Base-by-base conservation (phyloP, 1,284 basidiomycete genomes). In the Limonomyces culmigenus region DNA sequence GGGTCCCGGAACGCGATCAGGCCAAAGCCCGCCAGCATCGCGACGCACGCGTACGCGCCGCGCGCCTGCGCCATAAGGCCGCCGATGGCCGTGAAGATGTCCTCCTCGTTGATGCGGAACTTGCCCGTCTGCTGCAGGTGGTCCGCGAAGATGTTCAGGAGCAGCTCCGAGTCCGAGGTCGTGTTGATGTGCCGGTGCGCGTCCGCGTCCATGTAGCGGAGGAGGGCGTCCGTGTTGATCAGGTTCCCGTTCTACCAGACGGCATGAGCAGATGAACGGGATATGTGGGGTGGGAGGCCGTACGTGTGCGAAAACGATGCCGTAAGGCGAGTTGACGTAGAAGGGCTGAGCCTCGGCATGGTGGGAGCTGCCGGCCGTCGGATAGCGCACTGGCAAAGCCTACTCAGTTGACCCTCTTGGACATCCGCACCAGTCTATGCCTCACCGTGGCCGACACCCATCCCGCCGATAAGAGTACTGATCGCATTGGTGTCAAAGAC, bases 141-240 rank as follows among this genome's bases (percentile, higher is more conserved):
- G 65, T 97, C 77, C 40, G 95, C 95, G 54, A 98, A 89, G 47
- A 96, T 86, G 62, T 98, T 99, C 46, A 98, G 74, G 32, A 98
- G 71, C 11, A 98, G 65, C 59, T 99, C 95, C 4, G 93, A 97
- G 63, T 98, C 95, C 16, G 89, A 95, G 41, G 91, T 87, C 15
- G 93, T 99, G 63, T 99, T 99, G 63, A 97, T 97, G 58, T 98
- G 95, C 35, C 95, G 70, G 60, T 99, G 95, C 5, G 92, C 93
- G 30, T 84, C 88, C 30, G 88, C 85, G 51, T 99, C 95, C 67
- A 99, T 86, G 61, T 79, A 93, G 48, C 83, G 76, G 44, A 91
- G 71, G 18, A 99, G 67, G 38, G 76, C 67, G 11, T 65, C 56
- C 5, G 91, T 95, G 63, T 99, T 95, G 66, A 96, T 95, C 29